Conservation (phyloP, 129 eudicot genomes). For the Saposhnikovia divaricata region DNA sequence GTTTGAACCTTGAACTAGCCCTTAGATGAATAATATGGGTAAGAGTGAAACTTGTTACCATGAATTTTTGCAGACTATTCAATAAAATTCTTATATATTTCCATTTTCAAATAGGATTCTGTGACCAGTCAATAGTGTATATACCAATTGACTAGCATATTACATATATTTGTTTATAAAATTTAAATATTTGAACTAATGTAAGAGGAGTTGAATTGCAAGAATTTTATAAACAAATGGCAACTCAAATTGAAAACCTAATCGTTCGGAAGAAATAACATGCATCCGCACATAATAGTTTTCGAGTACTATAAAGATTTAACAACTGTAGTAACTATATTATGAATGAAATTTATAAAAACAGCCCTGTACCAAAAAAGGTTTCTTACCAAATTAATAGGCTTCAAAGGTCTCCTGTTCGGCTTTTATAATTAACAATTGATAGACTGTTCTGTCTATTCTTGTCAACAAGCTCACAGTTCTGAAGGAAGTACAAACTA, state of each 20-base stretch:
- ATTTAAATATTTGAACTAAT: background rate
- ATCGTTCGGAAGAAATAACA: background rate
- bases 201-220: background rate
- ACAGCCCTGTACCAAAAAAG: background rate
- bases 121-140: background rate
- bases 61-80: background rate
- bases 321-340: background rate
- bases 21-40: background rate
- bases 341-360: background rate
- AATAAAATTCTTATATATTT: background rate
- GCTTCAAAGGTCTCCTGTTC: background rate
- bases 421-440: background rate
- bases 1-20: background rate
- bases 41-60: background rate
- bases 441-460: background rate
- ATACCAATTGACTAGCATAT: background rate
- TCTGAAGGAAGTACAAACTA: background rate
- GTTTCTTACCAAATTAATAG: background rate
- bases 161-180: background rate
- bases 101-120: background rate
- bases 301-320: background rate
- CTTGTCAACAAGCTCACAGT: background rate
- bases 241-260: no score
- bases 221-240: background rate
- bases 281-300: background rate